Evolutionary conservation across 345 rosid species (phyloP).

Genomic region (Sisymbrium irio): DNA sequence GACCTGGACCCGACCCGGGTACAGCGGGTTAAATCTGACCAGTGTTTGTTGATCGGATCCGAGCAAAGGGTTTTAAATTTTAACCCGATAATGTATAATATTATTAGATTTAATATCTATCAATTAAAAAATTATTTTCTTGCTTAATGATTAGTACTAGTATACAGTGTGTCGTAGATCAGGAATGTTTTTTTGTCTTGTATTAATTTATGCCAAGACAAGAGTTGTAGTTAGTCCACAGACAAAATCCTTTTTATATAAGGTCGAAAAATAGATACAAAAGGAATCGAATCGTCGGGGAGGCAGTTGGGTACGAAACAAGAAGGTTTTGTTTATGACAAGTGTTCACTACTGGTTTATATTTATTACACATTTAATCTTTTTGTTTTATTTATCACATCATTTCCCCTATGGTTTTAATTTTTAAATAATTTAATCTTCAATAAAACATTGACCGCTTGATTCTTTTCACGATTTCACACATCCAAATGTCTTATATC

Average conservation of each 20-base stretch:
- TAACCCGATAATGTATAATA: neutral
- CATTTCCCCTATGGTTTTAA: too few relatives aligned
- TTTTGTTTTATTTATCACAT: too few relatives aligned
- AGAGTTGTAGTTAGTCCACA: neutral
- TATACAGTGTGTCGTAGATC: neutral
- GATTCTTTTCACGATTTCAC: too few relatives aligned
- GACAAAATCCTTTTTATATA: neutral
- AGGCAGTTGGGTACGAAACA: neutral
- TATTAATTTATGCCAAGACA: neutral
- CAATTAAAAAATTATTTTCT: neutral
- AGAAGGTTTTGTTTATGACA: neutral
- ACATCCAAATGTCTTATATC: too few relatives aligned
- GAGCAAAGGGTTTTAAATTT: neutral
- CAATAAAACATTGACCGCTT: too few relatives aligned
- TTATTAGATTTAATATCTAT: neutral
- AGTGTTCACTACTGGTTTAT: neutral
- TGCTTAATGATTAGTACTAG: neutral
- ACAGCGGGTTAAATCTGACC: neutral
- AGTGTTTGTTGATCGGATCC: neutral
- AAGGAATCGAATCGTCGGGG: neutral
- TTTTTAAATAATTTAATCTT: too few relatives aligned
- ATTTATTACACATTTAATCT: neutral
- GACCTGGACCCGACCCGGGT: constrained; percentile 6
- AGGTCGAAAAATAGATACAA: neutral
- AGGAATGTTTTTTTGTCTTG: constrained; percentile 20